Conservation (phyloP, 495 filamentous ascomycete genomes). For the Amniculicola lignicola region DNA sequence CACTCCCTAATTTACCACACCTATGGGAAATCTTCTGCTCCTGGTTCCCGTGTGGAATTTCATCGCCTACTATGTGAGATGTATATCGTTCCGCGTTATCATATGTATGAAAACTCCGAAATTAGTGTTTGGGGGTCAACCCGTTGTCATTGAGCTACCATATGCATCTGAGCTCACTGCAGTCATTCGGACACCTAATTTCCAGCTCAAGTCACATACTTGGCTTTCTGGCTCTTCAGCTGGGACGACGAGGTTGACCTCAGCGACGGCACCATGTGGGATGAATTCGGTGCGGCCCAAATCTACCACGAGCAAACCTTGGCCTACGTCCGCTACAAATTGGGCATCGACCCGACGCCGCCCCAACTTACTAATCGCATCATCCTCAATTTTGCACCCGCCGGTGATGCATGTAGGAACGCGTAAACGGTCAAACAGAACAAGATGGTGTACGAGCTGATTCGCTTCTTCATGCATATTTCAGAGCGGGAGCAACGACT, state of each 20-base stretch:
- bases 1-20: too few species aligned
- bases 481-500: slow-evolving; percentile 2
- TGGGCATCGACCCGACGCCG: background rate
- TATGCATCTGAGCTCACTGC: too few species aligned
- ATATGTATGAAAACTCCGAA: too few species aligned
- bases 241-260: slow-evolving; percentile 11
- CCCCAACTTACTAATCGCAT: background rate
- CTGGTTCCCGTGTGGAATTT: too few species aligned
- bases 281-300: slow-evolving; percentile 3
- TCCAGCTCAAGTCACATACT: slow-evolving; percentile 8
- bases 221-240: slow-evolving; percentile 5
- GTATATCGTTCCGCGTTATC: too few species aligned
- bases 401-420: background rate
- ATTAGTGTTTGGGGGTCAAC: too few species aligned
- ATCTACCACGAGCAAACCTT: slow-evolving; percentile 3
- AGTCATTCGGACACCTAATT: too few species aligned
- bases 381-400: background rate
- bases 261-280: background rate
- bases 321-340: background rate
- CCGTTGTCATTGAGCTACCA: too few species aligned
- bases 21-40: too few species aligned
- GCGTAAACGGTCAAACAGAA: background rate
- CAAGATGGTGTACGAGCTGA: background rate
- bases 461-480: background rate
- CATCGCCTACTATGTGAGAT: too few species aligned